These are phyloP conservation scores for Boletus eberwhitei DNA, from an alignment of 768 basidiomycete genomes.

Conservation along the genomic window DNA sequence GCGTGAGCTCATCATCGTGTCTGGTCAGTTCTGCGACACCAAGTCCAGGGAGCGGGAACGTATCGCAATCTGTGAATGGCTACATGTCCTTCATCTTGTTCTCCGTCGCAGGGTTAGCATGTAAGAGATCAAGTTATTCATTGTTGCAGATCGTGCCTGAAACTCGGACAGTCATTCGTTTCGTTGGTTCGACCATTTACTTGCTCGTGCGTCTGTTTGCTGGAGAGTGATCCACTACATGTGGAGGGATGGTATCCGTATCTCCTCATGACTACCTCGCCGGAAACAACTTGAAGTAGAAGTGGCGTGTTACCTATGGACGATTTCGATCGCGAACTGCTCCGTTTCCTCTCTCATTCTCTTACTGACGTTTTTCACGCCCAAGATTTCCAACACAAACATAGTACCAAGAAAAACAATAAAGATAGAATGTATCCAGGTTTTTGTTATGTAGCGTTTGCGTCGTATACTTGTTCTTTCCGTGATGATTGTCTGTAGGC, in stretches of 20 bases:
- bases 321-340: slow-evolving; percentile 4
- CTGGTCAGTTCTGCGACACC: slow-evolving; percentile 35
- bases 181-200: slow-evolving; percentile 77
- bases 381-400: too few relatives aligned
- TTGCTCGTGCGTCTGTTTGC: slow-evolving; percentile 85
- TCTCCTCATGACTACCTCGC: too few relatives aligned
- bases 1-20: background rate
- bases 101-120: slow-evolving; percentile 82
- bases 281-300: background rate
- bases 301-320: slow-evolving; percentile 2
- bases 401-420: too few relatives aligned
- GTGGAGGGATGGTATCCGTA: background rate
- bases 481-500: background rate
- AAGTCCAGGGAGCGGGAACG: slow-evolving; percentile 48
- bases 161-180: slow-evolving; percentile 64
- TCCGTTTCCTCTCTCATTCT: background rate
- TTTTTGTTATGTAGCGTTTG: background rate
- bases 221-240: slow-evolving; percentile 56
- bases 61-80: slow-evolving; percentile 61
- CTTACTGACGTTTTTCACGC: background rate
- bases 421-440: background rate
- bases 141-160: background rate
- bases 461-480: background rate
- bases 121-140: slow-evolving; percentile 46
- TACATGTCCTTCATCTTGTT: slow-evolving; percentile 90